Evolutionary conservation across 169 alveolate genomes (phyloP).

Genomic region (Babesia bigemina): DNA sequence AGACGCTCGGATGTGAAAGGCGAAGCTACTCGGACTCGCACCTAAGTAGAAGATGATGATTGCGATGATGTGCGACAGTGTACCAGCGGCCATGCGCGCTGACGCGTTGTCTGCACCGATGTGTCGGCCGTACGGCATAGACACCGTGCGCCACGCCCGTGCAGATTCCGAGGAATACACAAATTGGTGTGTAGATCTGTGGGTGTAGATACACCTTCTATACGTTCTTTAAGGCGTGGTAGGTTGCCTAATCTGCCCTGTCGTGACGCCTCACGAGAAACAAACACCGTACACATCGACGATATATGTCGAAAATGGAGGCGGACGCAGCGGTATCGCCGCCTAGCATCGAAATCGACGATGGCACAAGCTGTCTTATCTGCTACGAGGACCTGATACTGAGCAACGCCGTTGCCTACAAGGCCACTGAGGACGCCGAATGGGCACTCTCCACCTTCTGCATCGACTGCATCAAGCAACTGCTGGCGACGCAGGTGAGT

Average conservation of each 20-base stretch:
- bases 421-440: constrained; percentile 20
- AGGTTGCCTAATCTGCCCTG: neutral
- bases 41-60: neutral
- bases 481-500: constrained; percentile 51
- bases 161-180: neutral
- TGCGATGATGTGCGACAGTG: neutral
- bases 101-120: neutral
- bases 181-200: neutral
- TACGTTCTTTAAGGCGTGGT: neutral
- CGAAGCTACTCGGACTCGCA: neutral
- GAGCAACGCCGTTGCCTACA: constrained; percentile 60
- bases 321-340: neutral
- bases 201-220: too few species aligned
- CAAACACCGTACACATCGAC: neutral
- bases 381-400: constrained; percentile 59
- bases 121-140: neutral
- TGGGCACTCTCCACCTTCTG: constrained; percentile 67
- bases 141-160: neutral
- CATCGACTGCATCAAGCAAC: constrained; percentile 49
- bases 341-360: constrained; percentile 3
- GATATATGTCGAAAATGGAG: neutral
- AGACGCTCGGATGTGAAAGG: neutral
- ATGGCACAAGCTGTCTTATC: constrained; percentile 45
- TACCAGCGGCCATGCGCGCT: neutral
- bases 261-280: neutral